Base-by-base conservation (phyloP, 2,329 filamentous ascomycete genomes). In the Aureobasidium sp. region DNA sequence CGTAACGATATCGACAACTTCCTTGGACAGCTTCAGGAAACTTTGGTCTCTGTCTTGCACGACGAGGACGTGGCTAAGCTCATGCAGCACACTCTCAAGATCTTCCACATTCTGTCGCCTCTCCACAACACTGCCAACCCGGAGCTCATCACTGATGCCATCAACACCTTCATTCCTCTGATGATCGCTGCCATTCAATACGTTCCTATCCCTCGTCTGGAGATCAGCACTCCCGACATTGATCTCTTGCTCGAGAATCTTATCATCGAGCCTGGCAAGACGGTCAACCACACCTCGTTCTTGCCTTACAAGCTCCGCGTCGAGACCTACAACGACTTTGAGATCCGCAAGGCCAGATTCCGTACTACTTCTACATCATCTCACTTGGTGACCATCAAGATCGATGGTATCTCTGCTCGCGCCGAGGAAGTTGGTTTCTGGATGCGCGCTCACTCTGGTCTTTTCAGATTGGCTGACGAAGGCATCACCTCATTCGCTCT, bases 381-480 rank as follows among this genome's bases (percentile, higher is more conserved):
- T 0, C 70, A 68, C 39, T 79, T 89, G 2, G 82, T 94, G 66
- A 89, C 88, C 1, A 81, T 96, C 70, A 90, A 89, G 65, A 77
- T 96, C 42, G 87, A 91, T 65, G 93, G 93, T 0, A 77, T 97
- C 9, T 95, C 91, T 0, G 81, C 94, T 60, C 86, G 88, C 44
- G 92, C 92, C 2, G 86, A 93, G 27, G 91, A 97, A 65, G 80
- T 97, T 36, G 93, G 93, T 27, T 97, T 92, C 77, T 95, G 92
- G 85, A 78, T 97, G 36, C 88, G 89, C 11, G 82, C 89, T 0
- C 92, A 94, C 72, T 85, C 86, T 15, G 87, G 90, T 2, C 73
- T 95, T 1, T 79, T 96, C 53, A 85, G 86, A 27, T 80, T 96
- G 34, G 84, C 85, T 2, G 91, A 96, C 69, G 83, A 91, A 72